Evolutionary conservation across 2,329 filamentous ascomycete species (phyloP).

Genomic region (Exophiala lecanii-corni): DNA sequence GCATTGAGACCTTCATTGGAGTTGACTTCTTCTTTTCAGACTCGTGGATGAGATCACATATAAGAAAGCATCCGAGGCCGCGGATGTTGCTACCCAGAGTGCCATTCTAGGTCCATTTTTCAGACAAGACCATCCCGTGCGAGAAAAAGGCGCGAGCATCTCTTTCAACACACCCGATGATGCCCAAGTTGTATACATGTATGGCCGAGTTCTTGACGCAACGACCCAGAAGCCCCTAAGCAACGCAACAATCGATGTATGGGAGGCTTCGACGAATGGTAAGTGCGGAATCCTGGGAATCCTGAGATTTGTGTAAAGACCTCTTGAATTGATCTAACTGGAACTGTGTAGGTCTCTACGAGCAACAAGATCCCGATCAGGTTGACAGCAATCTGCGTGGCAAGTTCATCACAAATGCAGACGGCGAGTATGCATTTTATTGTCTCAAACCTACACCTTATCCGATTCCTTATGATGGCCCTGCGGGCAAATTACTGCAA

Average conservation of each 20-base stretch:
- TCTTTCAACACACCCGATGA: slow-evolving; percentile 46
- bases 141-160: slow-evolving; percentile 66
- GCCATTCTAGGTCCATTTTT: slow-evolving; percentile 85
- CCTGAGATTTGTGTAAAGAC: too few species aligned
- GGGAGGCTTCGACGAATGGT: slow-evolving; percentile 73
- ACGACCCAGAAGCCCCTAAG: slow-evolving; percentile 60
- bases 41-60: slow-evolving; percentile 79
- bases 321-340: too few species aligned
- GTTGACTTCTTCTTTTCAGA: slow-evolving; percentile 25
- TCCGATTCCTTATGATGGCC: slow-evolving; percentile 53
- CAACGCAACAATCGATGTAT: slow-evolving; percentile 67
- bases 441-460: slow-evolving; percentile 58
- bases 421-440: slow-evolving; percentile 61
- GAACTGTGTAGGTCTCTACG: slow-evolving; percentile 47
- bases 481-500: slow-evolving; percentile 54
- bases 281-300: too few species aligned
- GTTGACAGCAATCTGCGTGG: slow-evolving; percentile 70
- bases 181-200: slow-evolving; percentile 58
- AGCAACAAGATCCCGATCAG: slow-evolving; percentile 69
- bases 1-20: too few species aligned
- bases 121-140: slow-evolving; percentile 65
- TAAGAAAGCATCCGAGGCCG: slow-evolving; percentile 52
- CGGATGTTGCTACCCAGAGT: slow-evolving; percentile 61
- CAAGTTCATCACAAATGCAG: slow-evolving; percentile 61
- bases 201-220: slow-evolving; percentile 57